These are phyloP conservation scores for Lactifluus volemus DNA, from an alignment of 768 basidiomycete genomes.

Conservation along the genomic window DNA sequence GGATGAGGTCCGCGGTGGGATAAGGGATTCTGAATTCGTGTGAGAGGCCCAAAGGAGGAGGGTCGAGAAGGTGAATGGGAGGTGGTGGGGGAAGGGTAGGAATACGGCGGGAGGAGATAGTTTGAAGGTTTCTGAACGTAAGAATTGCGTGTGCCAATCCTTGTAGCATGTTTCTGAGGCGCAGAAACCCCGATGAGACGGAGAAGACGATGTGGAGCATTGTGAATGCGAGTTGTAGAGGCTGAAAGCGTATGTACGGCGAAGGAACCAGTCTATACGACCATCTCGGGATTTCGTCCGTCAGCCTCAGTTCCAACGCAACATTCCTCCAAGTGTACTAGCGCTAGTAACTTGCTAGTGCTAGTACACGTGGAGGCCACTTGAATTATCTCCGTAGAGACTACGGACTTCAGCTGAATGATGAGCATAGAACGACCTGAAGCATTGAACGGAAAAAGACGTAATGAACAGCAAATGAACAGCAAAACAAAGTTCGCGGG, in stretches of 20 bases:
- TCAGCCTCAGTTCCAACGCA: no score
- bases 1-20: neutral
- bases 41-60: neutral
- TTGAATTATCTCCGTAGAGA: no score
- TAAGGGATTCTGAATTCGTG: neutral
- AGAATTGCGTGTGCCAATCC: slow-evolving; percentile 1
- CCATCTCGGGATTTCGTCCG: no score
- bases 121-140: neutral
- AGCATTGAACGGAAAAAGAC: no score
- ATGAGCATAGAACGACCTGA: no score
- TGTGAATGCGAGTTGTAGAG: neutral
- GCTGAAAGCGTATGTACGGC: neutral
- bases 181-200: slow-evolving; percentile 1
- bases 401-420: no score
- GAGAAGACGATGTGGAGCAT: slow-evolving; percentile 8
- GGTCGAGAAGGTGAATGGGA: neutral
- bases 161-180: neutral
- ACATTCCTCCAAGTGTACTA: no score
- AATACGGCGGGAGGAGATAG: neutral
- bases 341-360: no score
- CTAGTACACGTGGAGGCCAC: no score
- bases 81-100: neutral
- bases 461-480: no score
- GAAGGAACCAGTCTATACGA: no score
- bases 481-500: no score